These are phyloP conservation scores for Zychaea mexicana DNA, from an alignment of 371 early-diverging fungal species.

Conservation along the genomic window DNA sequence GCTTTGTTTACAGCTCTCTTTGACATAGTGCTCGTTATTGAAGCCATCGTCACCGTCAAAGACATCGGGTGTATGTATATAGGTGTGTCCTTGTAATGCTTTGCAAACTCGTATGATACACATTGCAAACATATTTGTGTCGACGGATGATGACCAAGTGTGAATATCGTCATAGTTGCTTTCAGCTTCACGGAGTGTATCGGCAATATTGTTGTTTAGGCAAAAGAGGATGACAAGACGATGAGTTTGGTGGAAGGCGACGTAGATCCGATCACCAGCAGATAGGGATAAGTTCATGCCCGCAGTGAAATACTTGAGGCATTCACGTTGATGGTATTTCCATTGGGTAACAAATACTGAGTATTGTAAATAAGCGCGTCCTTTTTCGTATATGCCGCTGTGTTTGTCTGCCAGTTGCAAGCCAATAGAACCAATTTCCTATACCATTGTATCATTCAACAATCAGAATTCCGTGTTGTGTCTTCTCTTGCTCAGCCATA, in stretches of 20 bases:
- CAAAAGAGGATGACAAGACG: conserved; percentile 20
- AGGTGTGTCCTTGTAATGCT: conserved; percentile 42
- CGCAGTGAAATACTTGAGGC: conserved; percentile 11
- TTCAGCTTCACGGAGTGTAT: conserved; percentile 29
- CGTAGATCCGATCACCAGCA: conserved; percentile 46
- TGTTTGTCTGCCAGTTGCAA: conserved; percentile 23
- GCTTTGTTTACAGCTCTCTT: conserved; percentile 33
- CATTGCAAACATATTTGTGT: conserved; percentile 37
- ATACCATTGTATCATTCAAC: not conserved
- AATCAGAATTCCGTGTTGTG: no score
- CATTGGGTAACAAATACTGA: conserved; percentile 28
- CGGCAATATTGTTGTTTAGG: conserved; percentile 19
- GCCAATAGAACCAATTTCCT: conserved; percentile 35
- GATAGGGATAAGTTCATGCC: conserved; percentile 19
- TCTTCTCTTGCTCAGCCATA: not conserved
- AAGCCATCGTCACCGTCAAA: conserved; percentile 50
- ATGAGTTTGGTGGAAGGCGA: conserved; percentile 31
- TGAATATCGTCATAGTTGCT: conserved; percentile 37
- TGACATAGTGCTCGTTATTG: conserved; percentile 35
- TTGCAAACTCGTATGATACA: conserved; percentile 39
- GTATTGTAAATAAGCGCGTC: conserved; percentile 33
- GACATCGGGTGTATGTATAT: conserved; percentile 15
- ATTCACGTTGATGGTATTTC: conserved; percentile 34
- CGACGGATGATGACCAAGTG: conserved; percentile 35
- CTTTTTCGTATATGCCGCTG: conserved; percentile 29